Conservation (phyloP, 306 rosid genomes). For the Psophocarpus tetragonolobus region DNA sequence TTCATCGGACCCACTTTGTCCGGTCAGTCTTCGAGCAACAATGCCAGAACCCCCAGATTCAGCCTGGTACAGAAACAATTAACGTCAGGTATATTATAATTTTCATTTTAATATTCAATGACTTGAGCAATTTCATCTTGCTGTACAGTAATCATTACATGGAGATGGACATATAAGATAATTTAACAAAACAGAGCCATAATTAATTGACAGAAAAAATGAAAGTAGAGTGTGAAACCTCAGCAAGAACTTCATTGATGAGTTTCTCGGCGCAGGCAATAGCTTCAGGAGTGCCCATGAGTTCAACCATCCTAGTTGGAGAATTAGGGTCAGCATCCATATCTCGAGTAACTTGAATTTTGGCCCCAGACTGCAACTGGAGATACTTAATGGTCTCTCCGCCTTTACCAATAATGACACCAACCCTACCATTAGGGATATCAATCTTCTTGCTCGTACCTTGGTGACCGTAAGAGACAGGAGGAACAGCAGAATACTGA, state of each 20-base stretch:
- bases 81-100: too few species aligned
- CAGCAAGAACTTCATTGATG: conserved; percentile 86
- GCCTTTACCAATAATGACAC: conserved; percentile 93
- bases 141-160: too few species aligned
- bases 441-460: conserved; percentile 82
- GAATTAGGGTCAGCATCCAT: conserved; percentile 83
- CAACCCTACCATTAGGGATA: conserved; percentile 92
- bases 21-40: conserved; percentile 63
- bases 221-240: conserved; percentile 41
- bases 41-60: conserved; percentile 90
- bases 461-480: conserved; percentile 61
- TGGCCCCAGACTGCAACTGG: conserved; percentile 92
- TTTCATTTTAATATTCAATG: too few species aligned
- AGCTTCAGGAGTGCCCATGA: conserved; percentile 86
- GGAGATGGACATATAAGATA: neutral
- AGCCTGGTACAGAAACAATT: conserved; percentile 57
- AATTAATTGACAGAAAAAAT: neutral
- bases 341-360: conserved; percentile 95
- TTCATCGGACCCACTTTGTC: conserved; percentile 78
- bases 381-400: conserved; percentile 98
- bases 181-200: neutral
- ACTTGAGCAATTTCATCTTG: too few species aligned
- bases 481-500: conserved; percentile 34
- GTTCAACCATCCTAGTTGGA: conserved; percentile 67
- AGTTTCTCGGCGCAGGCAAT: conserved; percentile 83